Evolutionary conservation across 352 stramenopile genomes (phyloP), one percentile per base, ranked within the genome.

Genomic region (Phytophthora europaea): DNA sequence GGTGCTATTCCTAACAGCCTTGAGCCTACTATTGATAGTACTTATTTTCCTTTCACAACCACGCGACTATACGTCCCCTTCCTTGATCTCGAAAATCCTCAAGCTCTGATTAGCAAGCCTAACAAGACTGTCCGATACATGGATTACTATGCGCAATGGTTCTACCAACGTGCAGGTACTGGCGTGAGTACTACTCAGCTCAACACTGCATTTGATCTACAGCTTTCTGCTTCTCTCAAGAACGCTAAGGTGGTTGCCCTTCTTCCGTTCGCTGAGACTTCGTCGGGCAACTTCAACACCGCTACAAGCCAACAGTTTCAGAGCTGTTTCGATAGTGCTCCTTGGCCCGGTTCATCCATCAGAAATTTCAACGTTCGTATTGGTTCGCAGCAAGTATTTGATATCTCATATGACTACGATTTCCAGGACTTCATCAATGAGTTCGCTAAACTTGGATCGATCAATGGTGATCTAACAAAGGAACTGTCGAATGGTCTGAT

Each of bases 261-360:
- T 38, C 55, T 62, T 6, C 34, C 55, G 20, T 62, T 62, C 22
- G 34, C 55, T 53, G 55, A 52, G 20, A 52, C 45, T 28, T 38
- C 34, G 34, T 20, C 18, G 10, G 54, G 33, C 6, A 48, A 62
- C 12, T 64, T 45, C 13, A 20, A 20, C 5, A 33, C 13, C 38
- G 43, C 57, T 56, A 31, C 23, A 20, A 23, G 56, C 47, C 38
- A 64, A n/a, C 57, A 64, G 26, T 64, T 64, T 18, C 57, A 64
- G 28, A 20, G 1, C 0, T 38, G 36, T n/a, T 64, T 64, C 15
- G 57, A 64, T 55, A 53, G 10, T 7, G 57, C 57, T 5, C 57
- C 56, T 12, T 63, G 56, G 22, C 56, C 34, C 3, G 40, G 16
- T 28, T 52, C 45, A 4, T 52, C 45, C 18, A 52, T 52, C 3